Evolutionary conservation across 306 rosid species (phyloP), one percentile per base, ranked within the genome.

Genomic region (Castanospermum australe): DNA sequence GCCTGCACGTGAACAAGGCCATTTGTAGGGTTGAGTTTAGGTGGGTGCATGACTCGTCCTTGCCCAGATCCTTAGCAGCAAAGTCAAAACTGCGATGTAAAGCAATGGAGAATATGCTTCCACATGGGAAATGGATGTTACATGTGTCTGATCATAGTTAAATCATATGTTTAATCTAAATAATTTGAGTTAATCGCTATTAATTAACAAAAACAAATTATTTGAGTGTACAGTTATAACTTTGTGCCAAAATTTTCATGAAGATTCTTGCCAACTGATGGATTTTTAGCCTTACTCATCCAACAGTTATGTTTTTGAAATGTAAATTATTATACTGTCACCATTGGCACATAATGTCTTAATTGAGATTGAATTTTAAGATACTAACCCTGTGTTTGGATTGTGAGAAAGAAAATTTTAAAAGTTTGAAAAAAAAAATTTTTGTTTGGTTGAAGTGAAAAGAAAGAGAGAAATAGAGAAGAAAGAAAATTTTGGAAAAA

Each of bases 1-100:
- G 18, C 15, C 4, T 45, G 77, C 86, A 83, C 77, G 86, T 83
- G 86, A 78, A 73, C 83, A 35, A 59, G 61, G 15, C 68, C 59
- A 33, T 45, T 35, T 15, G 14, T 39, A n/a, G n/a, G n/a, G n/a
- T n/a, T n/a, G n/a, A n/a, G n/a, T n/a, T n/a, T 18, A 30, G 17
- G 48, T 38, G 55, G 56, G 59, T 35, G 10, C n/a, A n/a, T n/a
- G n/a, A 18, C 77, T 42, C 82, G 14, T 33, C 20, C 15, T 8
- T 9, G 8, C 14, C 54, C 54, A 21, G 4, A 22, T 70, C 60
- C n/a, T 10, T 41, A 42, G 74, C n/a, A n/a, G n/a, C 63, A 42
- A 71, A 77, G 76, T 77, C 79, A 77, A 82, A n/a, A 2, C 38
- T 41, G 39, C 44, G 21, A n/a, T 76, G 78, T 52, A 22, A n/a